phyloP scores from a whole-genome alignment of 768 basidiomycete species.

The Auricularia heimuer region DNA sequence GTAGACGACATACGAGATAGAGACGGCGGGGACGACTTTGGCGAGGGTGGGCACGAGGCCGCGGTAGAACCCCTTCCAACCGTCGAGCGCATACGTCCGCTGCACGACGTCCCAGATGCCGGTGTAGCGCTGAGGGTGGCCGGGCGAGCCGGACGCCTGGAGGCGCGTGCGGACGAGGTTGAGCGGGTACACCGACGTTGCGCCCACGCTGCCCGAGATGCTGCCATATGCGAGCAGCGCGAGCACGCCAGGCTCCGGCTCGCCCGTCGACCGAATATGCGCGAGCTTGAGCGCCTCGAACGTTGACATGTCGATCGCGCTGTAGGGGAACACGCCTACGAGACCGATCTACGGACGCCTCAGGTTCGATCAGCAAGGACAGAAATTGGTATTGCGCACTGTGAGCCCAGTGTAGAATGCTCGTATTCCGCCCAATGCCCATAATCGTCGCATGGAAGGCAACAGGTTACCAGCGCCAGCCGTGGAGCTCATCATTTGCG shows the following conservation, averaged over 20 bases:
- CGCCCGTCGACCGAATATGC: constrained; percentile 76
- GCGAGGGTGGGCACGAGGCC: constrained; percentile 87
- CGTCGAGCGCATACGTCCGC: constrained; percentile 75
- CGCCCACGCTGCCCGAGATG: constrained; percentile 87
- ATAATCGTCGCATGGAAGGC: constrained; percentile 37
- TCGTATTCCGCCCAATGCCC: constrained; percentile 65
- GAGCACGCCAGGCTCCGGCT: constrained; percentile 82
- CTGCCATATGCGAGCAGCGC: constrained; percentile 87
- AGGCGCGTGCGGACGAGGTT: constrained; percentile 89
- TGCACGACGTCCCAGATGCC: constrained; percentile 78
- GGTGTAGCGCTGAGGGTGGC: constrained; percentile 84
- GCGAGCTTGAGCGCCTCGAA: constrained; percentile 92
- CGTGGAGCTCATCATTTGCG: constrained; percentile 93
- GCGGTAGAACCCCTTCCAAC: constrained; percentile 91
- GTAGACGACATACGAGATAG: constrained; percentile 93
- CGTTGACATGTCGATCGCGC: constrained; percentile 95
- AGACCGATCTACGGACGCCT: constrained; percentile 64
- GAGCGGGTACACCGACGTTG: constrained; percentile 85
- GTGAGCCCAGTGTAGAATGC: constrained; percentile 87
- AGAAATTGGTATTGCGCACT: constrained; percentile 38
- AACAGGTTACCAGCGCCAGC: constrained; percentile 14
- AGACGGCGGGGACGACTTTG: constrained; percentile 95
- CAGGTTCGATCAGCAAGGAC: constrained; percentile 12
- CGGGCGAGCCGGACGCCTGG: constrained; percentile 92
- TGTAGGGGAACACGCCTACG: constrained; percentile 94